Conservation (phyloP, 345 rosid genomes). For the Gossypium longicalyx region DNA sequence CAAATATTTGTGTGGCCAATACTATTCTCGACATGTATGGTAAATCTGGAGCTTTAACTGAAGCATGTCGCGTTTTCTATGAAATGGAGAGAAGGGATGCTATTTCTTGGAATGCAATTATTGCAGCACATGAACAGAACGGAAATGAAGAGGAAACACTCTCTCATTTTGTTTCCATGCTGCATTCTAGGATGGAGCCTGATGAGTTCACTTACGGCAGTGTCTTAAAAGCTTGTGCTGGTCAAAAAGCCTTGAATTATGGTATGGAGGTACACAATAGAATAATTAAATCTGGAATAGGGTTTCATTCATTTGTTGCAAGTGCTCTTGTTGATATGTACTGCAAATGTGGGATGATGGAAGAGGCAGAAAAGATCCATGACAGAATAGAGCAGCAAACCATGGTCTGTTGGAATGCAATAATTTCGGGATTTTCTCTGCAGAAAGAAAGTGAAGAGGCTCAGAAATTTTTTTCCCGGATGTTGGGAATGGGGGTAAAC, state of each 20-base stretch:
- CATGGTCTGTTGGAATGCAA: slow-evolving; percentile 66
- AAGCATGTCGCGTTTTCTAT: slow-evolving; percentile 54
- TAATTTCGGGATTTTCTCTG: slow-evolving; percentile 69
- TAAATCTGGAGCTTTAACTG: slow-evolving; percentile 67
- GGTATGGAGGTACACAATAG: slow-evolving; percentile 76
- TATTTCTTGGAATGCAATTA: slow-evolving; percentile 91
- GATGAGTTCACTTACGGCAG: slow-evolving; percentile 95
- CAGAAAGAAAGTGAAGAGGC: slow-evolving; percentile 78
- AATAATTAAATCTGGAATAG: slow-evolving; percentile 68
- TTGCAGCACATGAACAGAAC: slow-evolving; percentile 82
- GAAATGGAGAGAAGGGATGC: slow-evolving; percentile 78
- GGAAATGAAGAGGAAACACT: slow-evolving; percentile 54
- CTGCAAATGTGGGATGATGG: slow-evolving; percentile 69
- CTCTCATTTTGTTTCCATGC: slow-evolving; percentile 59
- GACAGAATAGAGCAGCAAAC: slow-evolving; percentile 44
- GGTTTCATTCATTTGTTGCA: slow-evolving; percentile 56
- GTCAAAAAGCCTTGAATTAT: slow-evolving; percentile 43
- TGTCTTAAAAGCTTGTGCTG: slow-evolving; percentile 75
- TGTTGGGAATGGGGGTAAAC: slow-evolving; percentile 56
- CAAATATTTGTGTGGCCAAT: slow-evolving; percentile 65
- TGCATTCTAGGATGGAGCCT: slow-evolving; percentile 56
- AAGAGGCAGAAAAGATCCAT: slow-evolving; percentile 70
- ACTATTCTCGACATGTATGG: slow-evolving; percentile 91
- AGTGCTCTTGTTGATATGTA: slow-evolving; percentile 86
- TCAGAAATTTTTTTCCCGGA: slow-evolving; percentile 53